phyloP scores from a whole-genome alignment of 768 basidiomycete genomes.

The Psilocybe sp. region DNA sequence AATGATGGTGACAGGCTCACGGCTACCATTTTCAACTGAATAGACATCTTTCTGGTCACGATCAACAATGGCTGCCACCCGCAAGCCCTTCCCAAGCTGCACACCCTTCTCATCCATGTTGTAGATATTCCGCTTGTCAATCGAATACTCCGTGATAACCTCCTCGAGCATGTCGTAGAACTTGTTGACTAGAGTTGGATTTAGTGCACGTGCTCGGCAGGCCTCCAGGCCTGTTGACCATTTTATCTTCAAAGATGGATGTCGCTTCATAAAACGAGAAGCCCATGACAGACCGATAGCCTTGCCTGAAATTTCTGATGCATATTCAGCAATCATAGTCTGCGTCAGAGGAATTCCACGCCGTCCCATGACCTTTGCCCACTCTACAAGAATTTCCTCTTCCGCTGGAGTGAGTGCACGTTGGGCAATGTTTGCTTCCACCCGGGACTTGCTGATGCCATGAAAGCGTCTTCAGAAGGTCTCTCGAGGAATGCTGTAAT shows the following conservation, averaged over 20 bases:
- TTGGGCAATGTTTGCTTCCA: too few relatives aligned
- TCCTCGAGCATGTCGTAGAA: slow-evolving; percentile 17
- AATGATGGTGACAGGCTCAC: slow-evolving; percentile 45
- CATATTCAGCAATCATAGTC: slow-evolving; percentile 11
- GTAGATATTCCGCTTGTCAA: slow-evolving; percentile 21
- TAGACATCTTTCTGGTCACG: slow-evolving; percentile 23
- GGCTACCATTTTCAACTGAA: slow-evolving; percentile 30
- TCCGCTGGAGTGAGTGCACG: slow-evolving; percentile 2
- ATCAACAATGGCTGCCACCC: slow-evolving; percentile 17
- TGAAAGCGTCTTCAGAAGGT: too few relatives aligned
- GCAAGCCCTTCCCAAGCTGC: slow-evolving; percentile 22
- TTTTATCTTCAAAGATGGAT: slow-evolving; percentile 16
- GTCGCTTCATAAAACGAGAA: slow-evolving; percentile 13
- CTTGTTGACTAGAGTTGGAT: slow-evolving; percentile 13
- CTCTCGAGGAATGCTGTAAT: too few relatives aligned
- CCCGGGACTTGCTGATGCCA: too few relatives aligned
- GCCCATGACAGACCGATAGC: slow-evolving; percentile 14
- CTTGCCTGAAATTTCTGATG: slow-evolving; percentile 13
- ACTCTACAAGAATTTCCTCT: slow-evolving; percentile 20
- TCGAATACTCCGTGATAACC: slow-evolving; percentile 19
- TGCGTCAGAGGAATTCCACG: slow-evolving; percentile 19
- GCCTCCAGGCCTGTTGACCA: slow-evolving; percentile 20
- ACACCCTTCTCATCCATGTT: slow-evolving; percentile 30
- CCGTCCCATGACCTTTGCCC: slow-evolving; percentile 20
- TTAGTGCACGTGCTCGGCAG: slow-evolving; percentile 20